These are phyloP conservation scores for Linnemannia elongata DNA, from an alignment of 192 early-diverging fungal genomes.

Conservation along the genomic window DNA sequence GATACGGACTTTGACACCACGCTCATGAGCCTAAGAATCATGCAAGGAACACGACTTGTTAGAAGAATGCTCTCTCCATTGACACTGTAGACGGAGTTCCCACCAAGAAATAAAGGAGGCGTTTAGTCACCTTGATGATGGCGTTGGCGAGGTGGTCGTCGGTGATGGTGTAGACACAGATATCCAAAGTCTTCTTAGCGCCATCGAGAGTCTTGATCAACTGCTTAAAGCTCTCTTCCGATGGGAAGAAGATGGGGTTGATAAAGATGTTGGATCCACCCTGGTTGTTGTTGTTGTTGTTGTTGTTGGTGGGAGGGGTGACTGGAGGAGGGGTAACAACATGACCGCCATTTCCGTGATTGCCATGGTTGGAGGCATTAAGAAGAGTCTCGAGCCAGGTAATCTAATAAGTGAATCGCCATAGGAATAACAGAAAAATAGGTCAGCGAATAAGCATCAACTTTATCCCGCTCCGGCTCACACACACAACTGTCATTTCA, in stretches of 20 bases:
- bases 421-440: neutral
- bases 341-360: constrained; percentile 11
- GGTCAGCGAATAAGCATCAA: neutral
- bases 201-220: constrained; percentile 67
- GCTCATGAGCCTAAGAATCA: constrained; percentile 34
- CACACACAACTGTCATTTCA: neutral
- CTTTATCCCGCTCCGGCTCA: constrained; percentile 7
- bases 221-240: constrained; percentile 69
- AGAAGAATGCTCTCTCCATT: constrained; percentile 11
- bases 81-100: neutral
- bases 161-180: constrained; percentile 81
- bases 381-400: constrained; percentile 55
- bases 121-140: constrained; percentile 69
- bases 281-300: constrained; percentile 1
- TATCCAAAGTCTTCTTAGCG: constrained; percentile 72
- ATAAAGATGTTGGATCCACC: constrained; percentile 32
- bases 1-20: constrained; percentile 70
- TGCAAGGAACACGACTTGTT: neutral
- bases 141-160: constrained; percentile 79
- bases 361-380: constrained; percentile 27
- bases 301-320: constrained; percentile 12
- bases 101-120: constrained; percentile 10
- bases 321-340: constrained; percentile 7
- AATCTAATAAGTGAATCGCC: constrained; percentile 18
- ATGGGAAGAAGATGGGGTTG: constrained; percentile 70